Conservation (phyloP, 805 yeast genomes). For the Wickerhamomyces mucosus region DNA sequence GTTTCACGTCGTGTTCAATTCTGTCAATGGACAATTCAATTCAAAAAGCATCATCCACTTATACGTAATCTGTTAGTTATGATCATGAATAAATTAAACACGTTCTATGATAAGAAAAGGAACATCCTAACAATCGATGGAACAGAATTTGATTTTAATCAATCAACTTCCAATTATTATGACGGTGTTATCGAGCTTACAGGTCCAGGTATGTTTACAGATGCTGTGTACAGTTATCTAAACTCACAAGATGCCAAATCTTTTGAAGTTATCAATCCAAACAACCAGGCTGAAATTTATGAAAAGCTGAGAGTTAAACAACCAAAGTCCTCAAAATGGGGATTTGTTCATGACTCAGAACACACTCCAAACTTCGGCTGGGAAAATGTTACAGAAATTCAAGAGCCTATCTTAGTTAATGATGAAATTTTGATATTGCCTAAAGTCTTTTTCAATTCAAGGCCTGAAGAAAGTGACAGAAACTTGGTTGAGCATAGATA, state of each 20-base stretch:
- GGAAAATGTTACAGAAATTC: slow-evolving; percentile 14
- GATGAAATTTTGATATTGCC: slow-evolving; percentile 14
- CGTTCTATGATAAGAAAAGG: slow-evolving; percentile 17
- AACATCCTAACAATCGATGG: slow-evolving; percentile 19
- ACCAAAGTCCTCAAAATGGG: slow-evolving; percentile 6
- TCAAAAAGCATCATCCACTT: slow-evolving; percentile 54
- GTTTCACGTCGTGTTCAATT: slow-evolving; percentile 46
- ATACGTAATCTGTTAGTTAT: slow-evolving; percentile 42
- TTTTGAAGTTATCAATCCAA: slow-evolving; percentile 4
- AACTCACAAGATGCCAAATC: slow-evolving; percentile 32
- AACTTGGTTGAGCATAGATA: slow-evolving; percentile 9
- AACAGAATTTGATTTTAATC: slow-evolving; percentile 23
- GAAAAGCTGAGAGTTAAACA: slow-evolving; percentile 2
- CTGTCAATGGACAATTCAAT: slow-evolving; percentile 54
- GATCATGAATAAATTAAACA: slow-evolving; percentile 28
- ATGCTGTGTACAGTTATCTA: slow-evolving; percentile 22
- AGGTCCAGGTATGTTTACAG: slow-evolving; percentile 45
- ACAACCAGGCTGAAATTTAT: slow-evolving; percentile 7
- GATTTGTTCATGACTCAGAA: slow-evolving; percentile 6
- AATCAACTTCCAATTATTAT: slow-evolving; percentile 41
- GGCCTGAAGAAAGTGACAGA: slow-evolving; percentile 4
- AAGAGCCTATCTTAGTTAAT: slow-evolving; percentile 9
- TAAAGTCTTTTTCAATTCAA: slow-evolving; percentile 11
- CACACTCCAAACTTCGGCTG: slow-evolving; percentile 9
- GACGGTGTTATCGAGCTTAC: slow-evolving; percentile 51